These are phyloP conservation scores for Avena sativa DNA, from an alignment of 176 grass and related monocot genomes.

Conservation along the genomic window DNA sequence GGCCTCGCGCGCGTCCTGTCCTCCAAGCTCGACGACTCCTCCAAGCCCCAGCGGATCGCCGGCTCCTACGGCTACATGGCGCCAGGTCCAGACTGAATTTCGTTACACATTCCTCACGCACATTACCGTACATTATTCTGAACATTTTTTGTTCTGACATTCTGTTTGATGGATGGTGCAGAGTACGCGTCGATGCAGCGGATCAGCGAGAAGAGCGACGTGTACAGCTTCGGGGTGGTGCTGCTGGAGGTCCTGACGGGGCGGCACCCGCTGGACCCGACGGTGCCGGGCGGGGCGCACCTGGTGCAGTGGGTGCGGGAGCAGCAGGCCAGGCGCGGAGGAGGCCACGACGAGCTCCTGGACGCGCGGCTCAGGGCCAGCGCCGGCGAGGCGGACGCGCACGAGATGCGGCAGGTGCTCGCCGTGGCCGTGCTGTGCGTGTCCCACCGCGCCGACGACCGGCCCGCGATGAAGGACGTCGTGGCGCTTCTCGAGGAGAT, in stretches of 20 bases:
- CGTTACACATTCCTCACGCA: background rate
- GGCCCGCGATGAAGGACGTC: constrained; percentile 84
- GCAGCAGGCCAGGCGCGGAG: constrained; percentile 60
- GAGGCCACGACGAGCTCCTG: constrained; percentile 57
- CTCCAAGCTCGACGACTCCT: constrained; percentile 41
- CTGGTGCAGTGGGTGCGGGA: constrained; percentile 89
- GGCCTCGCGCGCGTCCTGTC: constrained; percentile 89
- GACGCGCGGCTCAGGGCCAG: constrained; percentile 61
- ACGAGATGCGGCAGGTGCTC: constrained; percentile 88
- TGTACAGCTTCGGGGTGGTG: constrained; percentile 96
- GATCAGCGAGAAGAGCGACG: constrained; percentile 89
- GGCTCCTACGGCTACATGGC: constrained; percentile 98
- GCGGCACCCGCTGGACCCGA: constrained; percentile 79
- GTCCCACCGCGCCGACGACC: constrained; percentile 63
- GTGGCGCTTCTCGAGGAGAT: constrained; percentile 86
- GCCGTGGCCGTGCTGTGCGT: constrained; percentile 72
- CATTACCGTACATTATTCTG: background rate
- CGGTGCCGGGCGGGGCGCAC: constrained; percentile 73
- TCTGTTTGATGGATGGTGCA: constrained; percentile 14
- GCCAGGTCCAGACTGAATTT: constrained; percentile 55
- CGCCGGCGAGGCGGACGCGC: constrained; percentile 52
- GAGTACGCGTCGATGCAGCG: constrained; percentile 91
- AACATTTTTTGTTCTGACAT: background rate
- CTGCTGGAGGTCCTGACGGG: constrained; percentile 85
- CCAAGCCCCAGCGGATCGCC: constrained; percentile 59